Base-by-base conservation (phyloP, 2,329 filamentous ascomycete species). In the Fusarium drepaniforme region DNA sequence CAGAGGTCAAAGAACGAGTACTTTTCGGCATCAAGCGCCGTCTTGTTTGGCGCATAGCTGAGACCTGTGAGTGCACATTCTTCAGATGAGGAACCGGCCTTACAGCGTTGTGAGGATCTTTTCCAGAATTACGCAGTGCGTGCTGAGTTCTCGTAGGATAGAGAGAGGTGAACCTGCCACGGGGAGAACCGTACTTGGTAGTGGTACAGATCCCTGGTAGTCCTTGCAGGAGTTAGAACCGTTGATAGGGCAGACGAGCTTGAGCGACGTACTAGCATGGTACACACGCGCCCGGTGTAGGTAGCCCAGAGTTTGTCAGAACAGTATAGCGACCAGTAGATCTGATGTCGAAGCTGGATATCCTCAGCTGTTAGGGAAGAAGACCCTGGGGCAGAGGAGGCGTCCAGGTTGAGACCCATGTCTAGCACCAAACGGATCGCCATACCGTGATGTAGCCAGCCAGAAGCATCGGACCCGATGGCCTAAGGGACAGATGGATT, bases 221-320 rank as follows among this genome's bases (percentile, higher is more conserved):
- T 53, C 49, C 49, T 53, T 18, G 25, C 49, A 53, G n/a, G 25
- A 12, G 15, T 53, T 18, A 53, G 49, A 9, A 21, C 4, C 16
- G 15, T 2, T 7, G 7, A 46, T 9, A 5, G 12, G 8, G 23
- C 8, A 16, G 28, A 28, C 30, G 28, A 16, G 6, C 18, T 18
- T 23, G 42, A 7, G 12, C 4, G 2, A 12, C 62, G 13, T 63
- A 70, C 67, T 18, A 70, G 51, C 67, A 70, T 70, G 49, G 67
- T 70, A 40, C 67, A 70, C 6, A 70, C 67, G 16, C 63, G 49
- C 8, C 67, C 67, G 3, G 63, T 70, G 35, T 70, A 70, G 38
- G 63, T 70, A 13, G 67, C 63, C 18, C 44, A 70, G 6, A 70
- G 58, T 12, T 70, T 70, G 28, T 70, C 67, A 2, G 30, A 58